Percentiles rank a stretch among this genome's conserved stretches.
Conservation (phyloP, 2,329 filamentous ascomycete genomes). For the Setomelanomma holmii region DNA sequence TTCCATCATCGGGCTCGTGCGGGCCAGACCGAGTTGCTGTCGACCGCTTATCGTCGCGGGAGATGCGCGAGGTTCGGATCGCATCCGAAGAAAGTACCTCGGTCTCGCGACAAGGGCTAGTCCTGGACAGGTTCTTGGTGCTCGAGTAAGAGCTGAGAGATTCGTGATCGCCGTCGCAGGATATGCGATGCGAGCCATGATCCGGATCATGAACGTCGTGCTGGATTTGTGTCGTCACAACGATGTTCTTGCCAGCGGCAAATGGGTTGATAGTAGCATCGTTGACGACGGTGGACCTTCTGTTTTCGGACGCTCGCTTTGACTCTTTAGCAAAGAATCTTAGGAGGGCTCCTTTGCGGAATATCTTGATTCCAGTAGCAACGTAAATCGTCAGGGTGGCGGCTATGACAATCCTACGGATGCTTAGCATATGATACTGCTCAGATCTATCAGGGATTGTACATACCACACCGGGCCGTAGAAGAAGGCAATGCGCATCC, state of each 20-base stretch:
- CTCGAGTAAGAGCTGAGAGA: conserved; percentile 42
- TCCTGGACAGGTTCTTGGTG: conserved; percentile 19
- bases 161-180: conserved; percentile 17
- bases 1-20: background rate
- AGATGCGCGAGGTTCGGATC: background rate
- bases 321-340: conserved; percentile 25
- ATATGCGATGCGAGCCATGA: conserved; percentile 6
- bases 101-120: background rate
- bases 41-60: background rate
- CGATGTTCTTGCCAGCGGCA: conserved; percentile 50
- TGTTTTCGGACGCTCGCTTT: conserved; percentile 4
- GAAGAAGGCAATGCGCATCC: conserved; percentile 75
- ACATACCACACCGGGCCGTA: conserved; percentile 74
- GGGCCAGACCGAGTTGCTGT: background rate
- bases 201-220: conserved; percentile 61
- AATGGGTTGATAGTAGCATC: conserved; percentile 54
- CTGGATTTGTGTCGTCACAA: conserved; percentile 66
- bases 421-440: conserved; percentile 12
- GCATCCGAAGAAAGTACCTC: background rate
- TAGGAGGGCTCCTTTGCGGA: conserved; percentile 67
- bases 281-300: background rate
- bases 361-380: conserved; percentile 71
- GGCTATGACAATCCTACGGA: conserved; percentile 60
- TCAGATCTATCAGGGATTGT: background rate
- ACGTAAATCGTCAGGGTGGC: conserved; percentile 71